A percentile compares a stretch with the other conserved stretches of the same genome.
Evolutionary conservation across 2,329 filamentous ascomycete genomes (phyloP).

Genomic region (Penicillium sp.): DNA sequence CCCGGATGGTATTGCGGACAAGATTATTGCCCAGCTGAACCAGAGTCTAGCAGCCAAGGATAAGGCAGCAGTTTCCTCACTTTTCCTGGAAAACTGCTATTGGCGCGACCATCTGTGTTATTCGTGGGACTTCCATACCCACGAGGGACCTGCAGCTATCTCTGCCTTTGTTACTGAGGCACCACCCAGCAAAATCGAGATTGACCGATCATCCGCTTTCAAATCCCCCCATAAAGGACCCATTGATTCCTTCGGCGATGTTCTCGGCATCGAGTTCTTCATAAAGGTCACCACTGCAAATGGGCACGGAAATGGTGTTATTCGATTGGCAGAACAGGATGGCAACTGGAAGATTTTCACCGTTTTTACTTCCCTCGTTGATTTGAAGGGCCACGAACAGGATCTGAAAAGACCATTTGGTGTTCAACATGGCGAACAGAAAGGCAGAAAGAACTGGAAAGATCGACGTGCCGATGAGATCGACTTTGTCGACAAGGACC

Average conservation of each 20-base stretch:
- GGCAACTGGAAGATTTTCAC: slow-evolving; percentile 62
- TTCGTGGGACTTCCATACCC: slow-evolving; percentile 57
- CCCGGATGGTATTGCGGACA: slow-evolving; percentile 38
- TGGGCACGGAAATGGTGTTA: slow-evolving; percentile 58
- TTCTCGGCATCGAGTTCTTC: slow-evolving; percentile 58
- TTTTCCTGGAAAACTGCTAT: slow-evolving; percentile 54
- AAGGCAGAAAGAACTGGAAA: slow-evolving; percentile 59
- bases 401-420: slow-evolving; percentile 54
- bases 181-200: slow-evolving; percentile 45
- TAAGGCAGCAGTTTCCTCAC: slow-evolving; percentile 33
- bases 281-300: slow-evolving; percentile 54
- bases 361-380: slow-evolving; percentile 59
- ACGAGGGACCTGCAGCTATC: slow-evolving; percentile 49
- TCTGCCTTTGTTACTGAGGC: slow-evolving; percentile 35
- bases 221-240: slow-evolving; percentile 46
- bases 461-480: slow-evolving; percentile 52
- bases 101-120: slow-evolving; percentile 61
- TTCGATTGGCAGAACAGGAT: slow-evolving; percentile 48
- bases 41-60: slow-evolving; percentile 37
- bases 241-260: slow-evolving; percentile 53
- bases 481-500: slow-evolving; percentile 54
- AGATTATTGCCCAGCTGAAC: slow-evolving; percentile 44
- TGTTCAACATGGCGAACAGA: slow-evolving; percentile 54
- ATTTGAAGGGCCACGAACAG: slow-evolving; percentile 58
- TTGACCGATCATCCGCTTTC: slow-evolving; percentile 50